Evolutionary conservation across 2,329 filamentous ascomycete genomes (phyloP).

Genomic region (Colletotrichum sp.): DNA sequence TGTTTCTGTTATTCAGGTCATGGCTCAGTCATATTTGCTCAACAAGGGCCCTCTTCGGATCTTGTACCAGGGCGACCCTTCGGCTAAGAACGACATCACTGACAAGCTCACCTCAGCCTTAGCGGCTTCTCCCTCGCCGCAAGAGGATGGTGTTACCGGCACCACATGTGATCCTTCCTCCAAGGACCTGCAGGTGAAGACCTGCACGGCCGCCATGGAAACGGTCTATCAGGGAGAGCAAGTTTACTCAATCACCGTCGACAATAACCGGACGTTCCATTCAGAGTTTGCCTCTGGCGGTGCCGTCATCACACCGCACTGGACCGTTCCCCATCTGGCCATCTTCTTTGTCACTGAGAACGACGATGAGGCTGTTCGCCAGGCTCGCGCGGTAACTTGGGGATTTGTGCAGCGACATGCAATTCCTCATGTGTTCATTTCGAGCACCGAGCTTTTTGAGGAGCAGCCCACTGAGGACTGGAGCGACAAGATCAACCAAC

Average conservation of each 20-base stretch:
- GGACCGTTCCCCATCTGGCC: slow-evolving; percentile 54
- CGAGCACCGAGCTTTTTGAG: slow-evolving; percentile 45
- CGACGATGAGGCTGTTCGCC: slow-evolving; percentile 41
- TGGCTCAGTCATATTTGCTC: slow-evolving; percentile 49
- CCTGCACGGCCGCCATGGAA: slow-evolving; percentile 46
- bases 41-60: slow-evolving; percentile 52
- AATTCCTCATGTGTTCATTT: slow-evolving; percentile 54
- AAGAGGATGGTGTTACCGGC: neutral
- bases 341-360: slow-evolving; percentile 52
- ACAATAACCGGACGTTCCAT: slow-evolving; percentile 40
- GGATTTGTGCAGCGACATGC: slow-evolving; percentile 51
- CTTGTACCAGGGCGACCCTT: slow-evolving; percentile 52
- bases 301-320: slow-evolving; percentile 45
- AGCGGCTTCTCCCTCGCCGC: slow-evolving; percentile 39
- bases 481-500: slow-evolving; percentile 41
- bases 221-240: slow-evolving; percentile 27
- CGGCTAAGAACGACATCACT: slow-evolving; percentile 44
- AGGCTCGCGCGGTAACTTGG: slow-evolving; percentile 47
- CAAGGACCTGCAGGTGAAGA: slow-evolving; percentile 47
- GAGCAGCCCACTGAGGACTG: slow-evolving; percentile 36
- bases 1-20: slow-evolving; percentile 52
- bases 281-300: slow-evolving; percentile 41
- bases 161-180: neutral
- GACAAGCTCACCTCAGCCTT: slow-evolving; percentile 55
- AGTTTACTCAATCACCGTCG: slow-evolving; percentile 43